These are phyloP conservation scores for Candida nitratophila DNA, from an alignment of 805 yeast genomes.

Conservation along the genomic window DNA sequence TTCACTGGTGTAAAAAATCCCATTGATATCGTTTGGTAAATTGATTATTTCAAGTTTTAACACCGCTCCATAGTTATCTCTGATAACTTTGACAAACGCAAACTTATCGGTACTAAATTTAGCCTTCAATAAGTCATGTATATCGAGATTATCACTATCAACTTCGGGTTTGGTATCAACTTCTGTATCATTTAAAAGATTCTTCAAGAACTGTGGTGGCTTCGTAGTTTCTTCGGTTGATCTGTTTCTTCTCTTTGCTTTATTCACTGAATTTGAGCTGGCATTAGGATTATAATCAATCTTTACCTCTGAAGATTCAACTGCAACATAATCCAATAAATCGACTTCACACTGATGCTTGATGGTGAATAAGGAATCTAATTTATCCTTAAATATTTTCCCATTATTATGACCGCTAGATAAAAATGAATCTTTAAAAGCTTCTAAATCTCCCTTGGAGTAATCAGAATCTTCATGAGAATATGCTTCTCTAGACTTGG, in stretches of 20 bases:
- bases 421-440: not conserved
- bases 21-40: slow-evolving; percentile 10
- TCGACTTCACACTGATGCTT: not conserved
- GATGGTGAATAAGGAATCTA: not conserved
- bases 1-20: slow-evolving; percentile 17
- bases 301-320: not conserved
- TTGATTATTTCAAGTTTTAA: slow-evolving; percentile 29
- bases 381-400: not conserved
- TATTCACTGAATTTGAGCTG: too few relatives aligned
- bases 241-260: not conserved
- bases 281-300: not conserved
- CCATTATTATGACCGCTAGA: not conserved
- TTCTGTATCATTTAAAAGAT: too few relatives aligned
- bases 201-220: not conserved
- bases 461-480: not conserved
- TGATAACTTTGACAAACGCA: slow-evolving; percentile 29
- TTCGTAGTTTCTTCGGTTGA: not conserved
- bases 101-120: slow-evolving; percentile 14
- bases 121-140: slow-evolving; percentile 12
- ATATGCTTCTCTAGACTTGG: too few relatives aligned
- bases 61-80: slow-evolving; percentile 31
- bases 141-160: not conserved
- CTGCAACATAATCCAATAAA: not conserved
- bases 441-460: not conserved
- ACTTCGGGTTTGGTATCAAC: too few relatives aligned